phyloP scores from a whole-genome alignment of 257 asterid species.

The Scutellaria minor region DNA sequence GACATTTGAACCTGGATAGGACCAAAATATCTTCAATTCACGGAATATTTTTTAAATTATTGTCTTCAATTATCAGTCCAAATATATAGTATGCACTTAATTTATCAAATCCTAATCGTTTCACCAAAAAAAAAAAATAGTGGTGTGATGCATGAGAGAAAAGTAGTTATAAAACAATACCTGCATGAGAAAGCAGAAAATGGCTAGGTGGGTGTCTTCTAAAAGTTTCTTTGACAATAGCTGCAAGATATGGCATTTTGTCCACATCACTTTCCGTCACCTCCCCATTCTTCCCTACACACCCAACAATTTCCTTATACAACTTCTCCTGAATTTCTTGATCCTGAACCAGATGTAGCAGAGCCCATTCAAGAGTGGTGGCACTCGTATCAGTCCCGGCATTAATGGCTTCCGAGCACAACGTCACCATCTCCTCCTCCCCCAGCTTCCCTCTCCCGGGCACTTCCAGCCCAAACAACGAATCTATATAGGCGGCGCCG shows the following conservation, averaged over 20 bases:
- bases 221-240: slow-evolving; percentile 77
- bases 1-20: too few species aligned
- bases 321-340: slow-evolving; percentile 79
- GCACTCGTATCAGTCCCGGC: slow-evolving; percentile 99
- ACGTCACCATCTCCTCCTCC: slow-evolving; percentile 88
- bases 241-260: slow-evolving; percentile 78
- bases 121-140: too few species aligned
- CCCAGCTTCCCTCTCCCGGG: slow-evolving; percentile 66
- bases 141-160: too few species aligned
- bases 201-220: slow-evolving; percentile 93
- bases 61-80: too few species aligned
- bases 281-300: slow-evolving; percentile 63
- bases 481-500: slow-evolving; percentile 93
- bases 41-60: too few species aligned
- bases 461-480: slow-evolving; percentile 64
- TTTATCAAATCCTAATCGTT: too few species aligned
- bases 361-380: slow-evolving; percentile 84
- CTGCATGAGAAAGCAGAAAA: slow-evolving; percentile 88
- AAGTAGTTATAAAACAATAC: background rate
- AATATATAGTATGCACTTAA: too few species aligned
- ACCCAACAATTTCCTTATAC: slow-evolving; percentile 63
- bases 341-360: slow-evolving; percentile 66
- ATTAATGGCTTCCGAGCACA: slow-evolving; percentile 81
- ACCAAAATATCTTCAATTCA: too few species aligned
- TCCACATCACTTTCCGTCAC: slow-evolving; percentile 71